Evolutionary conservation across 192 early-diverging fungal species (phyloP), one percentile per base, ranked within the genome.

Genomic region (Mortierella hygrophila): DNA sequence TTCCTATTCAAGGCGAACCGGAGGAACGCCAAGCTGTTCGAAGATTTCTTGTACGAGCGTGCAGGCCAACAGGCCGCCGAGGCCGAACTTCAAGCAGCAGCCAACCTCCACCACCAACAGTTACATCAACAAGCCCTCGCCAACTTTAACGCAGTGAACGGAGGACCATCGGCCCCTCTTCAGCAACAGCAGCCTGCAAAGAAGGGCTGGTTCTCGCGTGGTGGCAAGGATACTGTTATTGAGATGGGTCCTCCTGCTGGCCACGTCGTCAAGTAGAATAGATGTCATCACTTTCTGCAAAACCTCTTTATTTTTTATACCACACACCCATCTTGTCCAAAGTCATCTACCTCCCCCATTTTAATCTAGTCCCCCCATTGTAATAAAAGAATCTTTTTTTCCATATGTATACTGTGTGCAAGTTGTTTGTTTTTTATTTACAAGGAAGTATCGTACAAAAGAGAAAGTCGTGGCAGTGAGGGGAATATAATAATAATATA

Each of bases 1-100:
- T 87, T 89, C 20, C 57, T 93, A 47, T 91, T 87, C 72, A 93
- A 91, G 70, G 83, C 85, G 4, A 93, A 93, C 60, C 82, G 80
- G 78, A 88, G 79, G 47, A 93, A 93, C 78, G 90, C 90, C 32
- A 71, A 83, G 44, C n/a, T 92, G 9, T 84, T 93, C 42, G 89
- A 93, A 44, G 88, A 86, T 18, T 92, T 73, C 68, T 60, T 93
- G n/a, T 83, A 80, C 6, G 79, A 83, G 49, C 77, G 85, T 63
- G 85, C 88, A 35, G 79, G 76, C 0, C 4, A 26, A 6, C 40
- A 80, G 29, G 75, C 68, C 0, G 84, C 71, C 13, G 75, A 80
- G 23, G 71, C 20, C n/a, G 84, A 77, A 49, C 74, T 47, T 10
- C 55, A 29, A 46, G 71, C 70, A 9, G 54, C 70, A 0, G 29